A percentile compares a stretch with the other conserved stretches of the same genome.
Conservation (phyloP, 768 basidiomycete genomes). For the Calocera viscosa region DNA sequence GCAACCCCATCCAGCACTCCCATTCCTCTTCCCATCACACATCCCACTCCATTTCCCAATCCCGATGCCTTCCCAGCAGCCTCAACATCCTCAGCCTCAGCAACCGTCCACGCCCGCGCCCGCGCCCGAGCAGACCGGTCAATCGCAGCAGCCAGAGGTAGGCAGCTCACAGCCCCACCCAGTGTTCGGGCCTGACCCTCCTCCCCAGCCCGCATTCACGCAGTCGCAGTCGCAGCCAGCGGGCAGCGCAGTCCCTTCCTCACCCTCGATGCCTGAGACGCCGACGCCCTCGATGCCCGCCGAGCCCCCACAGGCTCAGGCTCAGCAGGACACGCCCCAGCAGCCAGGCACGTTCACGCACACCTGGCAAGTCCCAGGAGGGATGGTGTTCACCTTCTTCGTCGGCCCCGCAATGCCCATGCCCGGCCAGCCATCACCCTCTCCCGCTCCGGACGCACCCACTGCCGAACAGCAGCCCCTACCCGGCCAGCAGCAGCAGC, state of each 20-base stretch:
- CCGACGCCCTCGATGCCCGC: background rate
- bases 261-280: background rate
- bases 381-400: constrained; percentile 1
- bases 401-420: background rate
- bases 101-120: background rate
- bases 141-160: no score
- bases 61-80: background rate
- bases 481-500: background rate
- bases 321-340: background rate
- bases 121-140: no score
- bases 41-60: background rate
- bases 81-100: background rate
- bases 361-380: background rate
- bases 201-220: background rate
- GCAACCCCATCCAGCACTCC: no score
- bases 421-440: background rate
- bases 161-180: background rate
- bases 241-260: background rate
- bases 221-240: background rate
- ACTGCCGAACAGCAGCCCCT: background rate
- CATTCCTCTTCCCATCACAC: background rate
- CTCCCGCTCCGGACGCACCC: background rate
- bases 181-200: background rate
- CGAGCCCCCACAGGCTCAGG: background rate
- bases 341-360: background rate